These are phyloP conservation scores for Colletotrichum sp. DNA, from an alignment of 2,329 filamentous ascomycete genomes.

Conservation along the genomic window DNA sequence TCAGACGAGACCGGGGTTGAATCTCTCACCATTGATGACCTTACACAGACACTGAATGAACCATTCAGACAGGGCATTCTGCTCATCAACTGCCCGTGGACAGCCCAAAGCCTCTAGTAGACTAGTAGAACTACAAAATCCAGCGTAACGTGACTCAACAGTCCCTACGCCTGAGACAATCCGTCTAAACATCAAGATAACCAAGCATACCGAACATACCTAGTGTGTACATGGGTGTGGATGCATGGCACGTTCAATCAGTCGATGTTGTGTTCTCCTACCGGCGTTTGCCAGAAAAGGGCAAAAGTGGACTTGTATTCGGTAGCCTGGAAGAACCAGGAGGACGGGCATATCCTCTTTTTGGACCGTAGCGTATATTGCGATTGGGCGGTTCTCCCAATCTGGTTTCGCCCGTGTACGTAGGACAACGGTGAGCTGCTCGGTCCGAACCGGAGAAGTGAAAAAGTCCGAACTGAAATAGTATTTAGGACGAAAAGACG, in stretches of 20 bases:
- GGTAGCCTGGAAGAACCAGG: not conserved
- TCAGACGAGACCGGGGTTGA: not conserved
- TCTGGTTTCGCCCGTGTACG: not conserved
- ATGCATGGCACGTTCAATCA: not conserved
- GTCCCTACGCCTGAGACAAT: not conserved
- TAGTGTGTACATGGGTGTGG: not conserved
- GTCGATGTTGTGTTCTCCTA: not conserved
- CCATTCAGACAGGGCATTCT: not conserved
- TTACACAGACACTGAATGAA: not conserved
- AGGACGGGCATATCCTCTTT: not conserved
- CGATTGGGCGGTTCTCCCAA: not conserved
- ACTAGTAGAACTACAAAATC: not conserved
- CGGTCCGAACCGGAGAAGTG: not conserved
- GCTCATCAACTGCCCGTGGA: too few species aligned
- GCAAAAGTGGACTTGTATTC: not conserved
- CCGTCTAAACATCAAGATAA: not conserved
- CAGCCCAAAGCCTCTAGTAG: not conserved
- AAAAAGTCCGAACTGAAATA: not conserved
- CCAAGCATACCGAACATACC: not conserved
- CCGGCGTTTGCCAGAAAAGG: not conserved
- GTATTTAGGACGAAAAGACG: not conserved
- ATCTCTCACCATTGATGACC: not conserved
- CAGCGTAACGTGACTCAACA: not conserved
- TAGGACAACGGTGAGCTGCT: not conserved
- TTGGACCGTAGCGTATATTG: not conserved